Evolutionary conservation across 2,329 filamentous ascomycete species (phyloP).

Genomic region (Purpureocillium lavendulum): DNA sequence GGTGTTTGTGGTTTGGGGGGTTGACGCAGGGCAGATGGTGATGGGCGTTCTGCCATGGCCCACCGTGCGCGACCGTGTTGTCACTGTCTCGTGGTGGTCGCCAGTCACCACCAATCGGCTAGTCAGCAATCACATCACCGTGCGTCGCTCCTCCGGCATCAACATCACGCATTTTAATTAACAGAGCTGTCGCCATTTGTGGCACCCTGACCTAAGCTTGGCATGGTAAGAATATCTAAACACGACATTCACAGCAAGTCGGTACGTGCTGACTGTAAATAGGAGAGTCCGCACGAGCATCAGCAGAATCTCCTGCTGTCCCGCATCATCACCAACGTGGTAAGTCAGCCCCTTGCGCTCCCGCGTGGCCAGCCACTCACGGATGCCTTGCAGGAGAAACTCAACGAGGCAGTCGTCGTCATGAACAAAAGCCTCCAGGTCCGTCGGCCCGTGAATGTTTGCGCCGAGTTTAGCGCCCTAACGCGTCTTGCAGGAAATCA

Average conservation of each 20-base stretch:
- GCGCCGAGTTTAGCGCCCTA: neutral
- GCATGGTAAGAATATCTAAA: neutral
- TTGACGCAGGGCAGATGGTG: neutral
- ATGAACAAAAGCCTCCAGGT: slow-evolving; percentile 91
- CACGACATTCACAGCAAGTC: no score
- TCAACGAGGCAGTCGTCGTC: slow-evolving; percentile 87
- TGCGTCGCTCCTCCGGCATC: no score
- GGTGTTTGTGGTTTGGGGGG: neutral
- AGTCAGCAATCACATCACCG: no score
- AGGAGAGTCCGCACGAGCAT: slow-evolving; percentile 96
- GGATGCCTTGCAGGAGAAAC: slow-evolving; percentile 72
- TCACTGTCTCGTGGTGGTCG: slow-evolving; percentile 1
- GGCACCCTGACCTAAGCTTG: no score
- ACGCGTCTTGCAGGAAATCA: slow-evolving; percentile 65
- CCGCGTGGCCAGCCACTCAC: neutral
- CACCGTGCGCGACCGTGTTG: slow-evolving; percentile 18
- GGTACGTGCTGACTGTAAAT: neutral
- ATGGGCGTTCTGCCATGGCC: slow-evolving; percentile 21
- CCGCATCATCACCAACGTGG: slow-evolving; percentile 95
- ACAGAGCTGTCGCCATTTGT: no score
- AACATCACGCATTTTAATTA: no score
- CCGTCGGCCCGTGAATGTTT: neutral
- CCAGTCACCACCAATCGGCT: neutral
- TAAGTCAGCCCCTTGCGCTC: slow-evolving; percentile 36
- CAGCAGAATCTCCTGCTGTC: slow-evolving; percentile 91